Evolutionary conservation across 2,329 filamentous ascomycete species (phyloP).

Genomic region (Dothideomycetidae sp.): DNA sequence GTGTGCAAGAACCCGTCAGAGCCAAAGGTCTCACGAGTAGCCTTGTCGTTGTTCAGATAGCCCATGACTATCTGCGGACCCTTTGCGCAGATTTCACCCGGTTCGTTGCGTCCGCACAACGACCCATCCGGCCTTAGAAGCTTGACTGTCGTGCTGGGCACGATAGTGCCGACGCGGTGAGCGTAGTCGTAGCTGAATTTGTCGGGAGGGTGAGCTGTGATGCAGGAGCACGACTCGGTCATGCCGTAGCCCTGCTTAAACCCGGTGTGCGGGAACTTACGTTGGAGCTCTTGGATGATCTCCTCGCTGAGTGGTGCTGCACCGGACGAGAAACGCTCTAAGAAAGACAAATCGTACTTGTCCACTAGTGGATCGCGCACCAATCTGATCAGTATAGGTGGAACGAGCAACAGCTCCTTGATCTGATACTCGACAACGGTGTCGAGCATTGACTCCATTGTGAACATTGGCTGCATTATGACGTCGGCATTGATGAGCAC

Average conservation of each 20-base stretch:
- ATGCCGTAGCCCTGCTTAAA: conserved; percentile 56
- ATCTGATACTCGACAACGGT: conserved; percentile 40
- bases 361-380: conserved; percentile 41
- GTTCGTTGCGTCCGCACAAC: conserved; percentile 38
- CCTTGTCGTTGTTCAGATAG: conserved; percentile 21
- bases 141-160: conserved; percentile 46
- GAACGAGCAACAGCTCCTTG: conserved; percentile 43
- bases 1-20: conserved; percentile 42
- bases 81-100: conserved; percentile 32
- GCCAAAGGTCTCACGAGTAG: conserved; percentile 31
- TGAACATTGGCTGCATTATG: conserved; percentile 49
- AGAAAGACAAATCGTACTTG: conserved; percentile 42
- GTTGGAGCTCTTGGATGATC: conserved; percentile 41
- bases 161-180: conserved; percentile 40
- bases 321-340: conserved; percentile 44
- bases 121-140: conserved; percentile 43
- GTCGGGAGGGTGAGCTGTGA: conserved; percentile 45
- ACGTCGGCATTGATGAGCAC: conserved; percentile 51
- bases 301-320: conserved; percentile 45
- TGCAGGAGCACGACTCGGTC: conserved; percentile 51
- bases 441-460: conserved; percentile 43
- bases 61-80: conserved; percentile 27
- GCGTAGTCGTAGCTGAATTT: conserved; percentile 45
- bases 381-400: conserved; percentile 47
- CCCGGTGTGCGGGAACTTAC: conserved; percentile 43